Evolutionary conservation across 2,329 filamentous ascomycete genomes (phyloP), one percentile per base, ranked within the genome.

Genomic region (Verticillium dahliae): DNA sequence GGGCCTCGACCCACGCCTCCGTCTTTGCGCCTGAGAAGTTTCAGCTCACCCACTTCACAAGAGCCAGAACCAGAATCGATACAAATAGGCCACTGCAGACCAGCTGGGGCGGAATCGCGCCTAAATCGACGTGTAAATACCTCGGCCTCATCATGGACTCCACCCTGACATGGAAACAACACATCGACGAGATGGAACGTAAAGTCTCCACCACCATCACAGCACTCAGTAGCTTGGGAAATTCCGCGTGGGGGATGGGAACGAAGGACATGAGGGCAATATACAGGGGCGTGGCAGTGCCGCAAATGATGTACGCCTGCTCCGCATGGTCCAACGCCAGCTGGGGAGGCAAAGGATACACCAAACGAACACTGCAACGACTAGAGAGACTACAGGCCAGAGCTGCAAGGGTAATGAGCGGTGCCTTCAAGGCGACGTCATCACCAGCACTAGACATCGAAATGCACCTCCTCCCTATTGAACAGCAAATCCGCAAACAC

Each of bases 361-460:
- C 61, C 60, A 14, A 54, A 61, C 6, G 57, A 60, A 31, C 45
- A 60, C 38, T 45, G 15, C 55, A 61, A 15, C 27, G 64, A 56
- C 33, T 57, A 61, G 41, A 60, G 61, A 61, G 59, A 39, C 67
- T 71, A 52, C 67, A 71, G 52, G 61, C 62, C 56, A 63, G 67
- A 45, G 69, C 69, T 10, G 69, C 67, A 38, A 65, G 70, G 61
- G 69, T 67, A 37, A 70, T 70, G 62, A 70, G 67, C 14, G 65
- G 68, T 58, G 69, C 65, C 41, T 69, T 69, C 59, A 65, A 62
- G 34, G 69, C 65, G 34, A 69, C 66, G 11, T 66, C 68, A 15
- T 62, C 64, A 39, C 65, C 61, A 27, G 64, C 66, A 31, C 64
- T 70, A 38, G 69, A 71, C 34, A 65, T 71, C 13, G 69, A 69